These are phyloP conservation scores for Saturnispora sekii DNA, from an alignment of 805 yeast genomes.

Conservation along the genomic window DNA sequence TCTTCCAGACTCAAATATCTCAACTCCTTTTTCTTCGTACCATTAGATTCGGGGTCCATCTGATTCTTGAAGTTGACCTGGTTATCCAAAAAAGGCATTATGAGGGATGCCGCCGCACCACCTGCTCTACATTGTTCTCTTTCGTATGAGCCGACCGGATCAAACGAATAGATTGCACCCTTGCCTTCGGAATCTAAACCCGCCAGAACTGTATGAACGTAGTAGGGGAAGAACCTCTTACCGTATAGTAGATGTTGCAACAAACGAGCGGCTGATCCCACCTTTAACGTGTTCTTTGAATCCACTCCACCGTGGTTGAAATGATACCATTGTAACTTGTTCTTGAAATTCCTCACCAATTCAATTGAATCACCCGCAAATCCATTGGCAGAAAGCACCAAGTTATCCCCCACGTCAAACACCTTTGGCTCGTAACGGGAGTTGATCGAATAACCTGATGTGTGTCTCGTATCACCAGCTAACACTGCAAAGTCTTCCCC, in stretches of 20 bases:
- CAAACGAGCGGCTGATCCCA: slow-evolving; percentile 77
- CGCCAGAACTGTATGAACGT: slow-evolving; percentile 89
- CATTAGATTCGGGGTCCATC: slow-evolving; percentile 67
- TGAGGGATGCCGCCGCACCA: slow-evolving; percentile 92
- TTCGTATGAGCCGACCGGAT: slow-evolving; percentile 97
- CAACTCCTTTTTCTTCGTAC: slow-evolving; percentile 49
- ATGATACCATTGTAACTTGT: slow-evolving; percentile 81
- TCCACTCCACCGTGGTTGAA: slow-evolving; percentile 53
- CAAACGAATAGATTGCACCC: slow-evolving; percentile 93
- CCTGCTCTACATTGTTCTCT: slow-evolving; percentile 97
- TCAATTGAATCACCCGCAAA: slow-evolving; percentile 94
- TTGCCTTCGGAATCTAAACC: slow-evolving; percentile 88
- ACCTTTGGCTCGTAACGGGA: slow-evolving; percentile 89
- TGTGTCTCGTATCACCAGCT: slow-evolving; percentile 98
- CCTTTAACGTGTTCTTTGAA: slow-evolving; percentile 45
- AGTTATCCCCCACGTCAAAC: slow-evolving; percentile 77
- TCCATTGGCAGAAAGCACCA: slow-evolving; percentile 88
- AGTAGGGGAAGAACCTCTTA: slow-evolving; percentile 93
- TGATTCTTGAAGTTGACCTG: slow-evolving; percentile 96
- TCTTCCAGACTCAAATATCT: slow-evolving; percentile 70
- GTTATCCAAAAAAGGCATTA: slow-evolving; percentile 95
- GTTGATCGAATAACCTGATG: slow-evolving; percentile 87
- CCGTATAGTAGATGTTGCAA: slow-evolving; percentile 86
- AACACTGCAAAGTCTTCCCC: slow-evolving; percentile 95
- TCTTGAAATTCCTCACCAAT: slow-evolving; percentile 62